Base-by-base conservation (phyloP, 768 basidiomycete species). In the Suillus variegatus region DNA sequence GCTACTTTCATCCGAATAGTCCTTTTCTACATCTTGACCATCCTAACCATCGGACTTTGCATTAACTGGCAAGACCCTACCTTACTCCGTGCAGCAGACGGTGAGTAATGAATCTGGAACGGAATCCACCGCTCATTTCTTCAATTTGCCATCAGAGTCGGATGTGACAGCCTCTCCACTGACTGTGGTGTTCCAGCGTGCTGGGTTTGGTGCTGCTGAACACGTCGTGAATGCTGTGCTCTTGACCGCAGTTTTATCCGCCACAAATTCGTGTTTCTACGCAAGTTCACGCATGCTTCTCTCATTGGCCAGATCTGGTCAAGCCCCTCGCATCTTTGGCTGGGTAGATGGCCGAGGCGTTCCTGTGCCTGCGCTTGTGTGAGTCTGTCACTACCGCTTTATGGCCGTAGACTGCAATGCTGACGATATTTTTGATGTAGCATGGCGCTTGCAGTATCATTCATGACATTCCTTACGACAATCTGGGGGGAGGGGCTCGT, bases 191-290 rank as follows among this genome's bases (percentile, higher is more conserved):
- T 86, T 91, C 72, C 75, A 82, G 65, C 82, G 84, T 4, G 89
- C 88, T 0, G 84, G 87, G 1, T 87, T 88, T 73, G 82, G 83
- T n/a, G 84, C 84, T 1, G 86, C 83, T 1, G 85, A 82, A 6
- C 85, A 90, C 71, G 78, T 90, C 63, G 80, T 90, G 68, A 90
- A 91, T 70, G 86, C 86, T 0, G 86, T 88, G 25, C 83, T 90
- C 61, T 83, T 90, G 64, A 88, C 88, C 43, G 86, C 87, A 0
- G 87, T 88, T 3, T 72, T 89, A 58, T 88, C 86, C 18, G 86
- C 87, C n/a, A 86, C 84, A 3, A 86, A 88, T 67, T 85, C 85
- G 1, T 87, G 85, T 71, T 87, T 90, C 72, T 89, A 86, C 69
- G 89, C 86, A 6, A 85, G 86, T 63, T 88, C 88, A 4, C 82